A percentile compares a stretch with the other conserved stretches of the same genome.
Conservation (phyloP, 2,329 filamentous ascomycete genomes). For the Pyricularia sp. region DNA sequence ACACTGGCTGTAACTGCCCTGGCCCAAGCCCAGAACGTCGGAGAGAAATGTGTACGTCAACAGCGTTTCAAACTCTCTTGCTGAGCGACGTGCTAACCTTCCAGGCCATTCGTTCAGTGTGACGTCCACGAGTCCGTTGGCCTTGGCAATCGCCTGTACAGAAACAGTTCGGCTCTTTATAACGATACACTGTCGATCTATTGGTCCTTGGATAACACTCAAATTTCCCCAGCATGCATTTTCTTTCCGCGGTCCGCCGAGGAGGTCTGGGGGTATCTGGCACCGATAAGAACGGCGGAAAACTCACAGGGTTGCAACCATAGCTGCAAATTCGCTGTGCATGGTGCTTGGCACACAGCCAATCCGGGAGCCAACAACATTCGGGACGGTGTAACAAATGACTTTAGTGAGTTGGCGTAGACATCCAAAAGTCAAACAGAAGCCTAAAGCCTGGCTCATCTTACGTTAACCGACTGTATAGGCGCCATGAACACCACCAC, state of each 20-base stretch:
- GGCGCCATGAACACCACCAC: slow-evolving; percentile 19
- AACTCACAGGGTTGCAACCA: background rate
- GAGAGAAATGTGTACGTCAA: background rate
- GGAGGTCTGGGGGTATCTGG: background rate
- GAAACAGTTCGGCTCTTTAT: background rate
- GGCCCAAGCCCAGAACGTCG: background rate
- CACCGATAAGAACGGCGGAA: slow-evolving; percentile 8
- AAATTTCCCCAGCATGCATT: background rate
- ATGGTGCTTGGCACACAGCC: slow-evolving; percentile 25
- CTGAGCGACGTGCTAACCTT: background rate
- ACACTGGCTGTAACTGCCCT: background rate
- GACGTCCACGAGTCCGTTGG: background rate
- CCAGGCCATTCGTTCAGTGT: background rate
- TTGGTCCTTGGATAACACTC: background rate
- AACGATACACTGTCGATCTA: background rate
- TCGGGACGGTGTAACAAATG: slow-evolving; percentile 13
- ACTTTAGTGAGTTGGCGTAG: slow-evolving; percentile 9
- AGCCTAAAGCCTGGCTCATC: background rate
- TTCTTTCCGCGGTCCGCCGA: background rate
- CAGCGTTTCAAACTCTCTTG: background rate
- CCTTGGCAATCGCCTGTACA: background rate
- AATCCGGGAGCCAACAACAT: slow-evolving; percentile 8
- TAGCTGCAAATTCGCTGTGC: slow-evolving; percentile 26
- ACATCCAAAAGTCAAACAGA: background rate
- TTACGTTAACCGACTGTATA: slow-evolving; percentile 10